Base-by-base conservation (phyloP, 2,329 filamentous ascomycete genomes). In the Aspergillus clavatus region DNA sequence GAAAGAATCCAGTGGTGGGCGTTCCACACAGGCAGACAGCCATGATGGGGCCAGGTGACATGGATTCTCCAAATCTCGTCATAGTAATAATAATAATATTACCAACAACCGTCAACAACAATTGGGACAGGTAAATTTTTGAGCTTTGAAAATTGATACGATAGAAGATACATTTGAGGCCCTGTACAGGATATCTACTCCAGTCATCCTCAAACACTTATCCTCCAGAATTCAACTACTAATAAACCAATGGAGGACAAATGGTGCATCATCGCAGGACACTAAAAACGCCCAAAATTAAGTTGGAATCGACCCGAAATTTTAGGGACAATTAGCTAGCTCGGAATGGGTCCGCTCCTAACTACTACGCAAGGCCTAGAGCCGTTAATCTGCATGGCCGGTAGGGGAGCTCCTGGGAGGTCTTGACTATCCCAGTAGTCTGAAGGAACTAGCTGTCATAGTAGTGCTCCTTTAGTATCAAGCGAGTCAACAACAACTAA, bases 351-450 rank as follows among this genome's bases (percentile, higher is more conserved):
- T n/a, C n/a, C n/a, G n/a, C n/a, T n/a, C 23, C 23, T 24, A 24
- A 4, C 23, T 24, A 24, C n/a, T n/a, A n/a, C n/a, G n/a, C n/a
- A n/a, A n/a, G n/a, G n/a, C 23, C 35, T 38, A 38, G 40, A 47
- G 43, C 43, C 36, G 40, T 47, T 40, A 47, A 43, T 39, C 45
- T 48, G 46, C 42, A 48, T 31, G 42, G 27, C 41, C 29, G 31
- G 42, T 44, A 41, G 42, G 31, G 38, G 19, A 46, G 33, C 38
- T 41, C 21, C 40, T 39, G 33, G 23, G 23, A 24, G 5, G 5
- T 24, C 8, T 4, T 5, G 18, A 35, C 14, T 21, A 10, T 11
- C 31, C 14, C 19, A 10, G 31, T 35, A 35, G 31, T 35, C 18
- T 35, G 31, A 35, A 21, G 31, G 18, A n/a, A 35, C 31, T 35